Conservation (phyloP, 306 rosid genomes). For the Trifolium fragiferum region DNA sequence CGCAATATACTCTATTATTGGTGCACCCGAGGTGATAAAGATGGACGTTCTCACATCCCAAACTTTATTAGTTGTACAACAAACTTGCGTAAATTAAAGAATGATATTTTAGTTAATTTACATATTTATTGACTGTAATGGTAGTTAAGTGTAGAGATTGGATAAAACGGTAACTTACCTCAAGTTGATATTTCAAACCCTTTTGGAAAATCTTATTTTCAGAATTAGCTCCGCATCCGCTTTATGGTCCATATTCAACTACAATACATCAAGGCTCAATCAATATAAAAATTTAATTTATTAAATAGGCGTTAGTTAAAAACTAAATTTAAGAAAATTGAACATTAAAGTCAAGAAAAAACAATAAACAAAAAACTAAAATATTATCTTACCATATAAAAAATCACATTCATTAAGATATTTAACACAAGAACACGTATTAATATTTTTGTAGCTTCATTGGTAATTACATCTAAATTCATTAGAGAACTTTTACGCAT, state of each 20-base stretch:
- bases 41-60: slow-evolving; percentile 24
- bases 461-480: no score
- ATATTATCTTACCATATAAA: no score
- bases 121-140: not conserved
- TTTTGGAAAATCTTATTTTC: slow-evolving; percentile 9
- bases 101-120: not conserved
- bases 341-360: no score
- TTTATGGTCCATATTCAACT: slow-evolving; percentile 30
- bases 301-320: no score
- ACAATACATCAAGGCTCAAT: slow-evolving; percentile 10
- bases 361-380: no score
- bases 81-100: slow-evolving; percentile 26
- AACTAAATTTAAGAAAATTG: no score
- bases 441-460: no score
- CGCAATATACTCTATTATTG: not conserved
- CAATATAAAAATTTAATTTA: slow-evolving; percentile 11
- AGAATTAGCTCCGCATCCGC: slow-evolving; percentile 31
- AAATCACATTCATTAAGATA: no score
- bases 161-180: not conserved
- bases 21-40: slow-evolving; percentile 12
- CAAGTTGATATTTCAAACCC: not conserved
- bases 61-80: slow-evolving; percentile 20
- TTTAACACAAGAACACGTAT: no score
- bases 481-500: no score
- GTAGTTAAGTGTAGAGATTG: not conserved